A percentile compares a stretch with the other conserved stretches of the same genome.
These are phyloP conservation scores for Capsella bursapastoris DNA, from an alignment of 345 rosid genomes.

Conservation along the genomic window DNA sequence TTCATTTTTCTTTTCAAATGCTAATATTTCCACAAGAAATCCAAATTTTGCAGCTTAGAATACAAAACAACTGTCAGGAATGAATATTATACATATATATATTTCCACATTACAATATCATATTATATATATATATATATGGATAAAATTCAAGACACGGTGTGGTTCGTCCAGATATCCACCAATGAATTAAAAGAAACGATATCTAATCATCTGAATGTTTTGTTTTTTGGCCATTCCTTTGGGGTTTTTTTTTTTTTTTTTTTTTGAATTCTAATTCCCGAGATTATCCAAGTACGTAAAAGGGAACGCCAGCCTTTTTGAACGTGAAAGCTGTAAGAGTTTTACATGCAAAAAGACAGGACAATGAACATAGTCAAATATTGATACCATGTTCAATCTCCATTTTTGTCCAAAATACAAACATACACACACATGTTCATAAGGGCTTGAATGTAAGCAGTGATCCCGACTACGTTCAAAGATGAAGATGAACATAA, in stretches of 20 bases:
- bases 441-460: background rate
- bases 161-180: background rate
- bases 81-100: too few relatives aligned
- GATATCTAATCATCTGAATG: too few relatives aligned
- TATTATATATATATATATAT: background rate
- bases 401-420: slow-evolving; percentile 29
- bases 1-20: background rate
- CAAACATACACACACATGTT: slow-evolving; percentile 20
- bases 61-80: background rate
- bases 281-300: slow-evolving; percentile 4
- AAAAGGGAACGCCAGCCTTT: slow-evolving; percentile 33
- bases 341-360: slow-evolving; percentile 9
- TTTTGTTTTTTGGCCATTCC: background rate
- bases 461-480: slow-evolving; percentile 35
- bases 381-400: slow-evolving; percentile 36
- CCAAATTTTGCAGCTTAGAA: background rate
- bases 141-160: background rate
- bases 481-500: slow-evolving; percentile 19
- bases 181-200: background rate
- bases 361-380: slow-evolving; percentile 32
- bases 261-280: too few relatives aligned
- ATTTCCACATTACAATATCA: background rate
- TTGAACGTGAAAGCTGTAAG: slow-evolving; percentile 31
- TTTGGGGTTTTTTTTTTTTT: background rate
- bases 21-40: background rate